Evolutionary conservation across 2,329 filamentous ascomycete species (phyloP).

Genomic region (Harringtonia lauricola): DNA sequence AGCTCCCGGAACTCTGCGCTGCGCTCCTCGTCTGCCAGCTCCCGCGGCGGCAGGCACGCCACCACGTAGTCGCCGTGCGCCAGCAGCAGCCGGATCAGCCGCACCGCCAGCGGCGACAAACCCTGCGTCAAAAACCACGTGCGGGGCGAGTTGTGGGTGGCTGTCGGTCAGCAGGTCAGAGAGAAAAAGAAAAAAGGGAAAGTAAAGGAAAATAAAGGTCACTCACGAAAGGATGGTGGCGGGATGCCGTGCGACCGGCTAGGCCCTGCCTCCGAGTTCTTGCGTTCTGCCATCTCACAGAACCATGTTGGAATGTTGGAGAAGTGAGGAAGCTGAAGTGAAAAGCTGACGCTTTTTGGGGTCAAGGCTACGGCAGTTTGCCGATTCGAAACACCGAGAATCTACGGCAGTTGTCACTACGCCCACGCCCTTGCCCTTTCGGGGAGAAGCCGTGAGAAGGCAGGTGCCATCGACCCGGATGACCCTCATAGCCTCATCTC

Average conservation of each 20-base stretch:
- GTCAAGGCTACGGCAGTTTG: neutral
- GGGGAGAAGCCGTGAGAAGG: no score
- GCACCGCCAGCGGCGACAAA: constrained; percentile 73
- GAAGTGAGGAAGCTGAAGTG: no score
- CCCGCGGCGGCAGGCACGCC: constrained; percentile 66
- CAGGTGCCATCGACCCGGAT: no score
- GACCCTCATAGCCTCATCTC: no score
- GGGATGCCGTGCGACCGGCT: constrained; percentile 31
- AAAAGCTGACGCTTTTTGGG: no score
- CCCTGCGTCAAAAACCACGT: constrained; percentile 90
- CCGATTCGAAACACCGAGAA: no score
- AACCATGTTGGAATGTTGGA: neutral
- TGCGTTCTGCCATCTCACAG: constrained; percentile 30
- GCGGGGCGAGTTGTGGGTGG: constrained; percentile 63
- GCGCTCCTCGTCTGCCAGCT: constrained; percentile 66
- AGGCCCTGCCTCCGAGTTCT: constrained; percentile 30
- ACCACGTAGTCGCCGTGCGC: constrained; percentile 88
- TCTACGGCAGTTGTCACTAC: no score
- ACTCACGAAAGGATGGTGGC: constrained; percentile 41
- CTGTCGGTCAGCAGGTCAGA: constrained; percentile 21
- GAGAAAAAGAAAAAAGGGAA: neutral
- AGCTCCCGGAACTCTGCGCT: constrained; percentile 73
- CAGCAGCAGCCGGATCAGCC: constrained; percentile 69
- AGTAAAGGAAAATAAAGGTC: no score
- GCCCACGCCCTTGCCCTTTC: no score